These are phyloP conservation scores for Neurospora sp. DNA, from an alignment of 495 filamentous ascomycete genomes.

Conservation along the genomic window DNA sequence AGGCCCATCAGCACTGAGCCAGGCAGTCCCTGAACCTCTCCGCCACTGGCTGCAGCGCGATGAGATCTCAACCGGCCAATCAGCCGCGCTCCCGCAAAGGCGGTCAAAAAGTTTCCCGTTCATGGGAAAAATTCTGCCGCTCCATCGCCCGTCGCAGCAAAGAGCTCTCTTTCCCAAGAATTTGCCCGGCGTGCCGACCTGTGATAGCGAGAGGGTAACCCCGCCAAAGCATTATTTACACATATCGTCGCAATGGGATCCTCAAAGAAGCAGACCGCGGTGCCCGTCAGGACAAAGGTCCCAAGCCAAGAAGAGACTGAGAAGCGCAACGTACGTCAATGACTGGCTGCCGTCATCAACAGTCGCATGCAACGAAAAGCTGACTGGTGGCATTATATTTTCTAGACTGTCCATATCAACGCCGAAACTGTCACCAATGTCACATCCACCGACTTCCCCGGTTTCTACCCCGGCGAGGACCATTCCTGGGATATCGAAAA, in stretches of 20 bases:
- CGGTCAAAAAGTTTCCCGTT: conserved; percentile 18
- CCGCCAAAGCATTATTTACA: conserved; percentile 6
- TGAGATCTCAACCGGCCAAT: not conserved
- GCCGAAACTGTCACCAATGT: conserved; percentile 82
- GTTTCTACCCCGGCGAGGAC: conserved; percentile 83
- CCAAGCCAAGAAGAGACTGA: conserved; percentile 31
- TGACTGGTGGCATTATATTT: conserved; percentile 2
- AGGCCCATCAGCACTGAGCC: not conserved
- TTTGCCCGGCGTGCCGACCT: conserved; percentile 5
- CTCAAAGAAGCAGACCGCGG: not conserved
- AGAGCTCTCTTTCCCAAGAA: conserved; percentile 8
- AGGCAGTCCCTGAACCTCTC: not conserved
- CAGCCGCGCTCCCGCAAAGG: conserved; percentile 6
- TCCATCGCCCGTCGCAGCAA: not conserved
- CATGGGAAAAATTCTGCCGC: conserved; percentile 26
- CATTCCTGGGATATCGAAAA: conserved; percentile 72
- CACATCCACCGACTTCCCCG: conserved; percentile 79
- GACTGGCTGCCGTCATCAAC: too few species aligned
- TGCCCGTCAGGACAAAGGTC: conserved; percentile 11
- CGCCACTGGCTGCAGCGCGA: not conserved
- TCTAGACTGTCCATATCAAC: conserved; percentile 74
- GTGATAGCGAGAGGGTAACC: conserved; percentile 3
- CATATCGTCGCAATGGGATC: not conserved
- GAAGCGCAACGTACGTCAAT: conserved; percentile 26
- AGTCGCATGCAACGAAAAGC: not conserved